Conservation (phyloP, 108 stramenopile genomes). For the Stephanodiscus triporus region DNA sequence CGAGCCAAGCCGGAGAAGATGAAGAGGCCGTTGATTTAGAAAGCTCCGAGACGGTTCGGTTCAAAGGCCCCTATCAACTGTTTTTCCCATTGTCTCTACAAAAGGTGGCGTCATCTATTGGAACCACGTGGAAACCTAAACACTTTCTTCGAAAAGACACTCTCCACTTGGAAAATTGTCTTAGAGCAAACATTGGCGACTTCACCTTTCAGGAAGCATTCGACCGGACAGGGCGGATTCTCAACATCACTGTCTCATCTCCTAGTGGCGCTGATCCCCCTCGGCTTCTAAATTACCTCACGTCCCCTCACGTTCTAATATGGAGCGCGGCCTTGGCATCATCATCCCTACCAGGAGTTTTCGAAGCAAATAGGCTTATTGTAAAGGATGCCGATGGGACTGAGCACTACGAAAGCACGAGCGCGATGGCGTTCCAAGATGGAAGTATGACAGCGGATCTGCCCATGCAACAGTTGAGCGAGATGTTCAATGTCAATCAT, state of each 20-base stretch:
- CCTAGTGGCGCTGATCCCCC: slow-evolving; percentile 89
- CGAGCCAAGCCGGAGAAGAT: not conserved
- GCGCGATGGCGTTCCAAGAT: slow-evolving; percentile 44
- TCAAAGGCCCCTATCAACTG: slow-evolving; percentile 76
- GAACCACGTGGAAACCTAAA: too few relatives aligned
- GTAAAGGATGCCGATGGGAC: slow-evolving; percentile 97
- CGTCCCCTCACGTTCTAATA: slow-evolving; percentile 96
- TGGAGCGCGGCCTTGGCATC: slow-evolving; percentile 97
- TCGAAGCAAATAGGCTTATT: slow-evolving; percentile 92
- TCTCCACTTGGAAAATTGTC: slow-evolving; percentile 85
- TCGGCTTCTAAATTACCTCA: slow-evolving; percentile 97
- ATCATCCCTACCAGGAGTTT: slow-evolving; percentile 96
- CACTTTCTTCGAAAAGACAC: slow-evolving; percentile 92
- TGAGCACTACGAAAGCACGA: slow-evolving; percentile 80
- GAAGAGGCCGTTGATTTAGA: slow-evolving; percentile 12
- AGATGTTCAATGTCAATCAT: slow-evolving; percentile 99
- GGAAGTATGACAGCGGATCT: slow-evolving; percentile 93
- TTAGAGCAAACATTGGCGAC: slow-evolving; percentile 88
- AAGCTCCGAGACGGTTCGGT: slow-evolving; percentile 59
- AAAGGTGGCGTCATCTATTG: slow-evolving; percentile 63
- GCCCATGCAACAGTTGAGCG: slow-evolving; percentile 97
- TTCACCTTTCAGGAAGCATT: slow-evolving; percentile 99
- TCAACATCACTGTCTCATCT: slow-evolving; percentile 98
- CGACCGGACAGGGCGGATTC: slow-evolving; percentile 97
- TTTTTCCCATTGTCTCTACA: slow-evolving; percentile 74